Evolutionary conservation across 768 basidiomycete species (phyloP).

Genomic region (Dioszegia crocea): DNA sequence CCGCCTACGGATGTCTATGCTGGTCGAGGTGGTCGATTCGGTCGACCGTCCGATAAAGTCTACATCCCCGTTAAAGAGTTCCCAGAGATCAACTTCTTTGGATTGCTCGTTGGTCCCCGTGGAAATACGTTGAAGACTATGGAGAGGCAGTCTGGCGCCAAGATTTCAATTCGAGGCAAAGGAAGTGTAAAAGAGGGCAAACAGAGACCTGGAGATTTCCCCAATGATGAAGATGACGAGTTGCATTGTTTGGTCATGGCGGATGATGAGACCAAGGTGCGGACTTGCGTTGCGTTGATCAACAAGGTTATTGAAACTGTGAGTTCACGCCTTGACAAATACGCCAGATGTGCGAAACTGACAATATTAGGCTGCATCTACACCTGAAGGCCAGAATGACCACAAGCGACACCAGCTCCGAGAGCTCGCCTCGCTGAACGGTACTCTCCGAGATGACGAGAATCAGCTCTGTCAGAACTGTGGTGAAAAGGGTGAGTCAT

Average conservation of each 20-base stretch:
- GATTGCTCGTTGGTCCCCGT: slow-evolving; percentile 92
- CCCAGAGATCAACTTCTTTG: slow-evolving; percentile 99
- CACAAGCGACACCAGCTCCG: slow-evolving; percentile 99
- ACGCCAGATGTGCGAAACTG: not conserved
- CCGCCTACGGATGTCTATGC: slow-evolving; percentile 92
- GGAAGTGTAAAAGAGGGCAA: slow-evolving; percentile 99
- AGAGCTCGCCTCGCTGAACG: slow-evolving; percentile 93
- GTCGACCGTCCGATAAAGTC: slow-evolving; percentile 92
- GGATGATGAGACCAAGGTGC: slow-evolving; percentile 87
- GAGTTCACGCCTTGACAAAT: slow-evolving; percentile 43
- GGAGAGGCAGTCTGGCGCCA: slow-evolving; percentile 96
- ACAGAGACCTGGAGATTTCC: slow-evolving; percentile 85
- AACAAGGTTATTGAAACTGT: slow-evolving; percentile 98
- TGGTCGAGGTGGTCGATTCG: slow-evolving; percentile 79
- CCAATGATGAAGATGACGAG: slow-evolving; percentile 97
- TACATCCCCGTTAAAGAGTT: slow-evolving; percentile 99
- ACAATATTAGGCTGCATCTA: slow-evolving; percentile 78
- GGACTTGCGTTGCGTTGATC: slow-evolving; percentile 86
- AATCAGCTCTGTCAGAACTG: slow-evolving; percentile 89
- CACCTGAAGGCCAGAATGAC: slow-evolving; percentile 98
- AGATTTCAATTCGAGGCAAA: slow-evolving; percentile 97
- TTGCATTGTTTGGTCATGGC: slow-evolving; percentile 94
- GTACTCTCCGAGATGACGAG: slow-evolving; percentile 98
- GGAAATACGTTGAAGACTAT: slow-evolving; percentile 99
- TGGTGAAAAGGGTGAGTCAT: slow-evolving; percentile 46